phyloP scores from a whole-genome alignment of 257 asterid species.

The Solanum sejunctum region DNA sequence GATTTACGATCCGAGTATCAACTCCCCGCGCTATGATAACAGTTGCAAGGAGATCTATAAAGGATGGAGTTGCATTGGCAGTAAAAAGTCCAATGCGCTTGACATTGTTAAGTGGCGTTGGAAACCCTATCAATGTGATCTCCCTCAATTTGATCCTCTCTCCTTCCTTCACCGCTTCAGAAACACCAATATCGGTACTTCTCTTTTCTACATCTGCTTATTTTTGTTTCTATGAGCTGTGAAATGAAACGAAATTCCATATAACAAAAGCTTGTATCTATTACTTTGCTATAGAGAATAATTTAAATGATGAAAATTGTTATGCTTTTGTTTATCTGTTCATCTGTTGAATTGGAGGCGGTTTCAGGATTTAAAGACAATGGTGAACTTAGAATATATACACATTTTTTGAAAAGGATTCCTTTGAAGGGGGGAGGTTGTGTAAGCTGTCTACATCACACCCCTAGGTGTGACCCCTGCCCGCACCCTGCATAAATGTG shows the following conservation, averaged over 20 bases:
- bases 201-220: neutral
- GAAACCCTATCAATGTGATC: slow-evolving; percentile 76
- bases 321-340: neutral
- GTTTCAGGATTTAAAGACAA: neutral
- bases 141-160: slow-evolving; percentile 61
- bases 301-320: neutral
- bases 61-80: slow-evolving; percentile 93
- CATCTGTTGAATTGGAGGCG: neutral
- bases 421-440: neutral
- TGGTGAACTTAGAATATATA: neutral
- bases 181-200: slow-evolving; percentile 67
- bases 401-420: neutral
- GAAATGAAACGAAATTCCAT: neutral
- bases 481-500: neutral
- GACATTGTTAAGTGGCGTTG: slow-evolving; percentile 82
- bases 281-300: neutral
- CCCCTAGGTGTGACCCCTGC: neutral
- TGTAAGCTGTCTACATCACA: neutral
- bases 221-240: neutral
- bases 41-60: slow-evolving; percentile 90
- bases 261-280: neutral
- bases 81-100: slow-evolving; percentile 59
- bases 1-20: slow-evolving; percentile 51
- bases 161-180: slow-evolving; percentile 51
- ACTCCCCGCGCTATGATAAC: slow-evolving; percentile 58